Conservation (phyloP, 148 eudicot genomes). For the Fagopyrum esculentum region DNA sequence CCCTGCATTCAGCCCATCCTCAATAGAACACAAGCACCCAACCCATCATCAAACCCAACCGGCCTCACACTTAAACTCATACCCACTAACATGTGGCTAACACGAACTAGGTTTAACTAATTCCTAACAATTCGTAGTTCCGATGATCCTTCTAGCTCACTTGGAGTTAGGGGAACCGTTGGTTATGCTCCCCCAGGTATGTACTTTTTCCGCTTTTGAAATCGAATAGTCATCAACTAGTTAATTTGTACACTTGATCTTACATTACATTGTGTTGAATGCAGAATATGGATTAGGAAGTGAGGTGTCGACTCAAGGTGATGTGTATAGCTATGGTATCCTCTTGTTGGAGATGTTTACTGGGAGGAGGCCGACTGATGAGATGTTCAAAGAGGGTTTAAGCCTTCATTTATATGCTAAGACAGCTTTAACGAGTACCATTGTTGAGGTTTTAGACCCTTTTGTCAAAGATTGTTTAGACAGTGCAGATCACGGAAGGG, state of each 20-base stretch:
- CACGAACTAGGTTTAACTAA: no score
- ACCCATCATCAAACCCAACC: no score
- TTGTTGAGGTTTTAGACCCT: not conserved
- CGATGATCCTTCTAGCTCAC: slow-evolving; percentile 13
- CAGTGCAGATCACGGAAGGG: not conserved
- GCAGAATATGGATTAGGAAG: not conserved
- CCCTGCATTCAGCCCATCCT: no score
- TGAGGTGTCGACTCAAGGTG: slow-evolving; percentile 7
- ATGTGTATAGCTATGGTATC: slow-evolving; percentile 16
- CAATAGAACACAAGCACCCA: no score
- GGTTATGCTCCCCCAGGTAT: not conserved
- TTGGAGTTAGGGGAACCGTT: slow-evolving; percentile 10
- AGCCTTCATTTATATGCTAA: not conserved
- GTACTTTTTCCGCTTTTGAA: not conserved
- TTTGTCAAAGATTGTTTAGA: not conserved
- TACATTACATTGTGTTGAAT: not conserved
- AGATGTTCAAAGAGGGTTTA: slow-evolving; percentile 4
- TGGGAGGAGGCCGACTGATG: not conserved
- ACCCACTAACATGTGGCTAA: no score
- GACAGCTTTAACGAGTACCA: not conserved
- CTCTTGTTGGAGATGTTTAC: slow-evolving; percentile 15
- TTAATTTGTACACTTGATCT: not conserved
- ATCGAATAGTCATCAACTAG: not conserved
- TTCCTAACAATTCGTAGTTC: not conserved
- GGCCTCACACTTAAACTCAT: no score